phyloP scores from a whole-genome alignment of 768 basidiomycete genomes.

The Termitomyces eurrhizus region DNA sequence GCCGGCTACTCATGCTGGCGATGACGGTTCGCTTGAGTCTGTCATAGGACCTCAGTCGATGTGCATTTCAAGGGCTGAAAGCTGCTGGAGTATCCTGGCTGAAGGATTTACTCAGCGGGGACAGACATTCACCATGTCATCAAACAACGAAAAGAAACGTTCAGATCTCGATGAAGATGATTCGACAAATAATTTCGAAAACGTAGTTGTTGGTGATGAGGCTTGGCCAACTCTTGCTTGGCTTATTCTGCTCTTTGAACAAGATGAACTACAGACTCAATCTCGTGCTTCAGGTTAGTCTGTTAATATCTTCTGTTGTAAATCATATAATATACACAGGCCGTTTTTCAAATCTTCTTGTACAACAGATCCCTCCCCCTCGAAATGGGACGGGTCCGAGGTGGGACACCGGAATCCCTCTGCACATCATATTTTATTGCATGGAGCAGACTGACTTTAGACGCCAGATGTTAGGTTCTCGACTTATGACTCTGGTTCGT shows the following conservation, averaged over 20 bases:
- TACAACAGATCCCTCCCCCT: conserved; percentile 56
- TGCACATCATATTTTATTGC: conserved; percentile 43
- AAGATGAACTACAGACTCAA: conserved; percentile 45
- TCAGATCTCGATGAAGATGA: conserved; percentile 24
- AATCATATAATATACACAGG: conserved; percentile 2
- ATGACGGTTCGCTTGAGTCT: conserved; percentile 47
- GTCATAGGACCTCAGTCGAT: conserved; percentile 51
- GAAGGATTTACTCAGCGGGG: conserved; percentile 46
- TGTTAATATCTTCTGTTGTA: background rate
- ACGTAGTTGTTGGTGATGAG: conserved; percentile 47
- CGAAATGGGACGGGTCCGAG: conserved; percentile 42
- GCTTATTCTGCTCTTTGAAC: conserved; percentile 64
- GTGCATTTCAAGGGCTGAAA: conserved; percentile 49
- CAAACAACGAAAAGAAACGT: conserved; percentile 32
- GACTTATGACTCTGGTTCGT: conserved; percentile 29
- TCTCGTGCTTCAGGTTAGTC: conserved; percentile 34
- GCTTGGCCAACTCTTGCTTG: conserved; percentile 75
- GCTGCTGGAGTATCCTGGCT: conserved; percentile 60
- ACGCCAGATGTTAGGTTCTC: conserved; percentile 29
- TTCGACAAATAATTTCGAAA: conserved; percentile 13
- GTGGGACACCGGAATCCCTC: conserved; percentile 51
- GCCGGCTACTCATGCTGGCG: conserved; percentile 8
- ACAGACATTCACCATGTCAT: conserved; percentile 24
- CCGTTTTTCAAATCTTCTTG: conserved; percentile 47
- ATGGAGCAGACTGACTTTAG: conserved; percentile 26